A percentile compares a stretch with the other conserved stretches of the same genome.
phyloP scores from a whole-genome alignment of 257 asterid species.

The Nicotiana tomentosiformis region DNA sequence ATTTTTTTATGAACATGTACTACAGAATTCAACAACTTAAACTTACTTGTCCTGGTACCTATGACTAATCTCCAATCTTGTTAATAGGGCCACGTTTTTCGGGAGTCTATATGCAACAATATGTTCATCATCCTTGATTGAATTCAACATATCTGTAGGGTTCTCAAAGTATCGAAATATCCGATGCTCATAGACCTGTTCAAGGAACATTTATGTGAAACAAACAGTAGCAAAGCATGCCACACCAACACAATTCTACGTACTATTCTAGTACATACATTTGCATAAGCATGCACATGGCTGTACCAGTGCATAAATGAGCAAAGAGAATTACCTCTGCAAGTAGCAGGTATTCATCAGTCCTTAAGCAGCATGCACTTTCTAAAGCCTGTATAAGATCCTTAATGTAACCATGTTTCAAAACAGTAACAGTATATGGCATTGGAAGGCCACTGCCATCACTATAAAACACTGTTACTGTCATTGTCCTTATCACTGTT shows the following conservation, averaged over 20 bases:
- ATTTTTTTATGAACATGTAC: background rate
- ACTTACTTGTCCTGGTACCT: slow-evolving; percentile 69
- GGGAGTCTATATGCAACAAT: slow-evolving; percentile 91
- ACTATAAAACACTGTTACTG: slow-evolving; percentile 72
- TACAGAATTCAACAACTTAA: background rate
- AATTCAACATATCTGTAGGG: slow-evolving; percentile 60
- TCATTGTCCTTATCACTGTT: slow-evolving; percentile 74
- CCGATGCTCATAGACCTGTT: slow-evolving; percentile 80
- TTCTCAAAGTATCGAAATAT: slow-evolving; percentile 69
- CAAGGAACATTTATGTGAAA: background rate
- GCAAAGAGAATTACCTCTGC: slow-evolving; percentile 58
- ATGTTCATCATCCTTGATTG: slow-evolving; percentile 83
- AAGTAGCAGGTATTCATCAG: slow-evolving; percentile 76
- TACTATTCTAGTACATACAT: background rate
- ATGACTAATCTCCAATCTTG: slow-evolving; percentile 76
- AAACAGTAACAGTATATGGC: slow-evolving; percentile 77
- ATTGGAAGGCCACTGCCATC: slow-evolving; percentile 90
- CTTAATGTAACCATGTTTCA: slow-evolving; percentile 75
- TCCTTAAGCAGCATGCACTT: slow-evolving; percentile 55
- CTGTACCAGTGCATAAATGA: background rate
- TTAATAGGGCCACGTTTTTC: slow-evolving; percentile 41
- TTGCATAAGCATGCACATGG: background rate
- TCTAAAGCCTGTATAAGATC: slow-evolving; percentile 74
- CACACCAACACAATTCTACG: background rate
- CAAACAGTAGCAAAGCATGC: slow-evolving; percentile 15